Conservation (phyloP, 495 filamentous ascomycete species). For the Xylaria longipes region DNA sequence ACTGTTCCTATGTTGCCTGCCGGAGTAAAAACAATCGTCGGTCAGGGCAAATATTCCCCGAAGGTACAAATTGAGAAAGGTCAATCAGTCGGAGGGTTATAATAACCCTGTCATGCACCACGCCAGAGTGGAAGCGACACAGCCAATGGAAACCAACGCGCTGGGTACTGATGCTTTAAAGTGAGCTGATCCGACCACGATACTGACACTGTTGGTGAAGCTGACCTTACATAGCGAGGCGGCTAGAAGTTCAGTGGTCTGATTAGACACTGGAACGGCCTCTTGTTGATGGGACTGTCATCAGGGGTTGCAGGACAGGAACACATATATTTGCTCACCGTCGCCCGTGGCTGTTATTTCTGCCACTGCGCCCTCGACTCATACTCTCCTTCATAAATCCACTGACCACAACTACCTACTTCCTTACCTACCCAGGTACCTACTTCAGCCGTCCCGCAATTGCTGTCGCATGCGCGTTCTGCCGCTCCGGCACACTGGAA, state of each 20-base stretch:
- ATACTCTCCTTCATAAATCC: neutral
- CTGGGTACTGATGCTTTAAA: conserved; percentile 23
- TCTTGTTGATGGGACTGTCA: conserved; percentile 23
- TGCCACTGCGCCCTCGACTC: conserved; percentile 18
- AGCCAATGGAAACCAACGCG: conserved; percentile 28
- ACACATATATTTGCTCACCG: conserved; percentile 27
- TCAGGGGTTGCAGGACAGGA: conserved; percentile 24
- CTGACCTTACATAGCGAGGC: conserved; percentile 24
- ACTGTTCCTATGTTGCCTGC: conserved; percentile 8
- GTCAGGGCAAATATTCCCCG: conserved; percentile 17
- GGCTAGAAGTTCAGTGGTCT: conserved; percentile 24
- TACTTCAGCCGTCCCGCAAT: neutral
- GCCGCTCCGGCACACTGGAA: neutral
- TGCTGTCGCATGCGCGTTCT: neutral
- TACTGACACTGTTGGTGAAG: conserved; percentile 21
- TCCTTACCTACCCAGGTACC: neutral
- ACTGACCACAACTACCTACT: neutral
- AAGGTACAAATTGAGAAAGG: conserved; percentile 21
- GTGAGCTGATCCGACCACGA: conserved; percentile 26
- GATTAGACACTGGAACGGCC: conserved; percentile 24
- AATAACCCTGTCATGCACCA: conserved; percentile 23
- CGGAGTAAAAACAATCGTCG: conserved; percentile 8
- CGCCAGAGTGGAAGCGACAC: conserved; percentile 21
- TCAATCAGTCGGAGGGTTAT: conserved; percentile 18
- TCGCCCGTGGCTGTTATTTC: conserved; percentile 5